Percentiles rank a stretch among this genome's conserved stretches.
Evolutionary conservation across 495 filamentous ascomycete species (phyloP).

Genomic region (Annulohypoxylon moriforme): DNA sequence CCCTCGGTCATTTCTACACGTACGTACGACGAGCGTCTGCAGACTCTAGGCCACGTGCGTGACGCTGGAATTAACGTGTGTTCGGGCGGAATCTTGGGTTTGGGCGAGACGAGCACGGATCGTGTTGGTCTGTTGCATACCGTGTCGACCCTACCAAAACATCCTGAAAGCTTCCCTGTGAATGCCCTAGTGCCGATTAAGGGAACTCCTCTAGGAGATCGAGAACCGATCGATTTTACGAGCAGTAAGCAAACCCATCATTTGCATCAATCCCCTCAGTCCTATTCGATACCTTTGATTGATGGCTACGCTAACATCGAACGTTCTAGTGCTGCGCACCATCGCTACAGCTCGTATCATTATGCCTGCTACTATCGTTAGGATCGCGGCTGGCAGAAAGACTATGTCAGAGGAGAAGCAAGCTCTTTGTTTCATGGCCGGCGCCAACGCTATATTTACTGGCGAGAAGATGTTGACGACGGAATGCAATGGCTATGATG

Average conservation of each 20-base stretch:
- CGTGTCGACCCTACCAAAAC: conserved; percentile 75
- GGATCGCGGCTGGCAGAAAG: conserved; percentile 82
- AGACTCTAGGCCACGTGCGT: conserved; percentile 78
- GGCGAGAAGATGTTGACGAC: conserved; percentile 94
- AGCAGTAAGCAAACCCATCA: conserved; percentile 45
- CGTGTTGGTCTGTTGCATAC: conserved; percentile 83
- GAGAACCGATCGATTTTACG: conserved; percentile 75
- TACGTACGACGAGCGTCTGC: conserved; percentile 83
- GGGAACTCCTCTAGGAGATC: conserved; percentile 82
- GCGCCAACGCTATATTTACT: conserved; percentile 89
- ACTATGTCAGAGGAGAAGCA: conserved; percentile 85
- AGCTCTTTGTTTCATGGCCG: conserved; percentile 83
- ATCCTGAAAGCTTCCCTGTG: conserved; percentile 87
- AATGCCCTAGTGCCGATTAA: conserved; percentile 88
- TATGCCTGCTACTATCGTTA: conserved; percentile 82
- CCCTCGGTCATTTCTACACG: conserved; percentile 82
- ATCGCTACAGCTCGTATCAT: conserved; percentile 82
- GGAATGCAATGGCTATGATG: conserved; percentile 87
- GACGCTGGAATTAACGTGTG: conserved; percentile 88
- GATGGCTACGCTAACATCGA: background rate
- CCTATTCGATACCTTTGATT: background rate
- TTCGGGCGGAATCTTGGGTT: conserved; percentile 81
- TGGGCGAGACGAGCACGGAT: conserved; percentile 80
- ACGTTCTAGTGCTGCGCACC: conserved; percentile 68
- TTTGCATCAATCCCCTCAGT: background rate